Base-by-base conservation (phyloP, 163 green algal species). In the Chlamydomonas reinhardtii region DNA sequence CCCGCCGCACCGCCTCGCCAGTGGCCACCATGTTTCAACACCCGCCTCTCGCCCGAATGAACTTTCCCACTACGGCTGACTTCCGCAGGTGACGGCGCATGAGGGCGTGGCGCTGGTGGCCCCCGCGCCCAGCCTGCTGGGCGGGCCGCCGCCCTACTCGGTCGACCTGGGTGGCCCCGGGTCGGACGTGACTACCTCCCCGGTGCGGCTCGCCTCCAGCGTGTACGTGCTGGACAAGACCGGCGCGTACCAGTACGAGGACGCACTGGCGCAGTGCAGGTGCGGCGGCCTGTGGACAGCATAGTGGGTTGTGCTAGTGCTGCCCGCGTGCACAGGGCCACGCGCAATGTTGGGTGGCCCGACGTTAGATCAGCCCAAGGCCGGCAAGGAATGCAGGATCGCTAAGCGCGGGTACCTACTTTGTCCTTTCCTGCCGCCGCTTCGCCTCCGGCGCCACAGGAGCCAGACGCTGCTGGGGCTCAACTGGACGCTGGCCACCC, bases 51-150 rank as follows among this genome's bases (percentile, higher is more conserved):
- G 39, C 39, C 39, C 39, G 39, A 8, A 48, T 48, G 39, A 5
- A 48, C 8, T 48, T 48, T 48, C 8, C 8, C 8, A n/a, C n/a
- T 64, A 15, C 56, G 2, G 56, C 59, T n/a, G 48, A 1, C 48
- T 17, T 14, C 6, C 48, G 6, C 48, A 65, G 59, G 59, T 85
- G 32, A 65, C 79, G 4, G 19, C 48, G 25, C 79, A 85, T 34
- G 79, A 85, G 69, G 79, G 79, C 68, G 43, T 85, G 19, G 17
- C 39, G 52, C 68, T 54, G 15, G 68, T 85, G 79, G 69, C 79
- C 0, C 79, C 79, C 32, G 79, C 79, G 15, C 0, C 31, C 78
- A 85, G 48, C 48, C 48, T 48, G 25, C 78, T 84, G 4, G 74
- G 64, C 39, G 54, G 62, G 4, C 61, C 64, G 39, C 76, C 76